These are phyloP conservation scores for Basipetospora chlamydospora DNA, from an alignment of 2,329 filamentous ascomycete species.

Conservation along the genomic window DNA sequence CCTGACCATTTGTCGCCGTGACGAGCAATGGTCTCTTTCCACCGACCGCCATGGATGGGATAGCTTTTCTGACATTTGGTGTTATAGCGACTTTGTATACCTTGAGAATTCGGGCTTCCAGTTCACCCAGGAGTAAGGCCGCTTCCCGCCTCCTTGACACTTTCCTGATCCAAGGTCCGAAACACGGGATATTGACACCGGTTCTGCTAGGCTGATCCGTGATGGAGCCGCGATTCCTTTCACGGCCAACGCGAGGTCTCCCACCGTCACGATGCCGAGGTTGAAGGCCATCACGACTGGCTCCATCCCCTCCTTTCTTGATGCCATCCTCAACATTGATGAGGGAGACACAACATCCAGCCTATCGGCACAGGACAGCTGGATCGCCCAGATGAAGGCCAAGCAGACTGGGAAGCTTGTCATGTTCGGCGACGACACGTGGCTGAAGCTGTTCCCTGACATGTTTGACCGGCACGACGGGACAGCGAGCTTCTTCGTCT, in stretches of 20 bases:
- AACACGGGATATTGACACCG: background rate
- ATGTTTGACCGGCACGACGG: conserved; percentile 81
- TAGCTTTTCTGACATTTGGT: conserved; percentile 9
- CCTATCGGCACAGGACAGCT: conserved; percentile 79
- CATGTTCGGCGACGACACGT: conserved; percentile 97
- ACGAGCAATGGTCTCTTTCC: background rate
- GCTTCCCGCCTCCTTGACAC: background rate
- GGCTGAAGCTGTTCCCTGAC: conserved; percentile 88
- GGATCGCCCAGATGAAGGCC: conserved; percentile 83
- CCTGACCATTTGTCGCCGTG: background rate
- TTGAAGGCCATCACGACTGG: conserved; percentile 96
- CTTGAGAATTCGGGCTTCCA: conserved; percentile 63
- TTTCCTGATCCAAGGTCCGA: too few species aligned
- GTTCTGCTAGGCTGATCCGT: conserved; percentile 54
- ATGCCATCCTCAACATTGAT: conserved; percentile 91
- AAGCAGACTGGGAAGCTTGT: conserved; percentile 59
- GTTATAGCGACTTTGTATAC: conserved; percentile 78
- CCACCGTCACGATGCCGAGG: conserved; percentile 95
- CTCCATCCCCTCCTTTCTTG: conserved; percentile 94
- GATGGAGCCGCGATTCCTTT: conserved; percentile 77
- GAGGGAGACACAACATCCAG: conserved; percentile 87
- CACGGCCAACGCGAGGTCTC: conserved; percentile 89
- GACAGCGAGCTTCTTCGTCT: conserved; percentile 95
- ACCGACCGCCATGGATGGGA: background rate
- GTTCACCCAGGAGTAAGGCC: conserved; percentile 68